Evolutionary conservation across 768 basidiomycete species (phyloP), one percentile per base, ranked within the genome.

Genomic region (Podaxis sp.): DNA sequence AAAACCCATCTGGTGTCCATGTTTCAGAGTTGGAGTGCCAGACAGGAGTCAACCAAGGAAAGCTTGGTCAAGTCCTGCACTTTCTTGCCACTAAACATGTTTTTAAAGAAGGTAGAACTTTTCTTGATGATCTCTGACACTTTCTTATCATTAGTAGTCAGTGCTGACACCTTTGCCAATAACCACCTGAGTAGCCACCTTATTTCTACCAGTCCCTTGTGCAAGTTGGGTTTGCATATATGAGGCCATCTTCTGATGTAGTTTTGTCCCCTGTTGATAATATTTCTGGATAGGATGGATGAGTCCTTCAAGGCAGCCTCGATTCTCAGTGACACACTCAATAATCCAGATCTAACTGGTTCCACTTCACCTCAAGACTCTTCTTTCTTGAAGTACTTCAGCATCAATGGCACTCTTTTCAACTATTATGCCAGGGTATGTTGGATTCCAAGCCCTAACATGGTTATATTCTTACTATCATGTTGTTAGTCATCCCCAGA

Each of bases 181-280:
- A 81, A 80, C 65, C 73, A 77, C 3, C 70, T 82, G 11, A 77
- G 76, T 52, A 65, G 74, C 33, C 69, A 72, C 20, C 67, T 80
- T 4, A 58, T 74, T 1, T 71, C 72, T 4, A 61, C 56, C 4
- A 69, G 71, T 46, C 68, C 70, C 2, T 59, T 78, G 4, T 69
- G 68, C 15, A 66, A 62, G 33, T 57, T 74, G 8, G 67, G 73
- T 2, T 50, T 66, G 11, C 71, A 73, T 49, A 22, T 74, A 69
- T 74, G 57, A 22, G 66, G 4, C 11, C 17, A 3, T 50, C 3
- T 4, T 30, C n/a, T 33, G 15, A 33, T 26, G 13, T 15, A 2
- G 11, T 12, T 30, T 15, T 28, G 50, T 1, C 5, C 24, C 7
- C 6, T 10, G 4, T n/a, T 6, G 36, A 5, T 22, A n/a, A 33